Base-by-base conservation (phyloP, 352 stramenopile species). In the Phytophthora syringae region DNA sequence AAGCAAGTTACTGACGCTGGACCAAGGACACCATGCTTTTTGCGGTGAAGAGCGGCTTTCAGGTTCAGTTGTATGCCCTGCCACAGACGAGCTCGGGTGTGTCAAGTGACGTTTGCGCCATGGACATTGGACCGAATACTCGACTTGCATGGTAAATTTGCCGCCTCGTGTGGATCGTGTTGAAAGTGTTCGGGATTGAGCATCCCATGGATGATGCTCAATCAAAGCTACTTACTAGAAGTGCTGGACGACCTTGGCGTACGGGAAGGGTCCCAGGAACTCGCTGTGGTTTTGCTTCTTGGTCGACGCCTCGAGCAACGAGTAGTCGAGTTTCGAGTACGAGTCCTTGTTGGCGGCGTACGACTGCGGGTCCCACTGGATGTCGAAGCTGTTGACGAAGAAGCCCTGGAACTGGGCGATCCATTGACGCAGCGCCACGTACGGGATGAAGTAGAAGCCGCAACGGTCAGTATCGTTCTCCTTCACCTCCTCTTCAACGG, bases 371-470 rank as follows among this genome's bases (percentile, higher is more conserved):
- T 91, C 66, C 86, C 84, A 93, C 55, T 82, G 59, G 36, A 93
- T 76, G 49, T 93, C 80, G 22, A 94, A 93, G 60, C 77, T 92
- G 77, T 90, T 94, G 52, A 92, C 81, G 43, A 89, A 94, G 67
- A 93, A 93, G 28, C 77, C 80, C 67, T 92, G 79, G 66, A 92
- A 92, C 37, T 92, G 86, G 39, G 78, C 74, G 65, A 90, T 92
- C 82, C 79, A 92, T 40, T 74, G 70, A 40, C 85, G 83, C n/a
- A 92, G 69, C 43, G 78, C 80, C 37, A 88, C 80, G 74, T 92
- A 92, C 48, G 86, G 84, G 42, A 90, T 92, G 65, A 94, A 94
- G 76, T 92, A 92, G 73, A 91, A 94, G 24, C 86, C 83, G 42
- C 86, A 94, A 7, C 72, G 79, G 54, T 92, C 86, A 6, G 80